phyloP scores from a whole-genome alignment of 306 rosid genomes.

The Nissolia schottii region DNA sequence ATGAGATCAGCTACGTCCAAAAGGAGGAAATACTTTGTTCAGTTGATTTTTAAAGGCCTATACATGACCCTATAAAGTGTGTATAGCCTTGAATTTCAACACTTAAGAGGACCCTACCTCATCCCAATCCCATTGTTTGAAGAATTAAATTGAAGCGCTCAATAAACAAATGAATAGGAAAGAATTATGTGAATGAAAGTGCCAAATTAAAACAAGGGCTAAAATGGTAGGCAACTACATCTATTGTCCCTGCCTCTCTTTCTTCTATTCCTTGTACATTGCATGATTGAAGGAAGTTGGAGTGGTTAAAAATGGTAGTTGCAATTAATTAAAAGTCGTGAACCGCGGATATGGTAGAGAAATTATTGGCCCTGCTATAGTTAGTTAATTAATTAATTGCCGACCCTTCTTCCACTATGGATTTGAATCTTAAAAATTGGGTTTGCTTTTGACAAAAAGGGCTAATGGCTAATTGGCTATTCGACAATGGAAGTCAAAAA shows the following conservation, averaged over 20 bases:
- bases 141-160: slow-evolving; percentile 4
- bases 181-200: slow-evolving; percentile 14
- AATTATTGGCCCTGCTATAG: slow-evolving; percentile 18
- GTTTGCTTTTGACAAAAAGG: slow-evolving; percentile 28
- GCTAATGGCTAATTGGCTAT: background rate
- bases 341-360: slow-evolving; percentile 22
- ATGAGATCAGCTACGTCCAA: background rate
- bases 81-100: slow-evolving; percentile 29
- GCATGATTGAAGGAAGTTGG: slow-evolving; percentile 41
- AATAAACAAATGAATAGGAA: slow-evolving; percentile 5
- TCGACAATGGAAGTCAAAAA: slow-evolving; percentile 8
- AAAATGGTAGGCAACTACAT: slow-evolving; percentile 19
- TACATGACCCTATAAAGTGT: background rate
- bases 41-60: background rate
- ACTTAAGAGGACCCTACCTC: slow-evolving; percentile 25
- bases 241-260: slow-evolving; percentile 3
- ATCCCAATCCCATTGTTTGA: slow-evolving; percentile 2
- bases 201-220: slow-evolving; percentile 25
- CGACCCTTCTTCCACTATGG: slow-evolving; percentile 16
- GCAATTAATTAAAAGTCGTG: slow-evolving; percentile 25
- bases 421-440: slow-evolving; percentile 20
- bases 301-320: slow-evolving; percentile 31
- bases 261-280: slow-evolving; percentile 17
- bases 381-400: slow-evolving; percentile 16
- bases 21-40: background rate